Base-by-base conservation (phyloP, 805 yeast species). In the Kazachstania kunashirensis region DNA sequence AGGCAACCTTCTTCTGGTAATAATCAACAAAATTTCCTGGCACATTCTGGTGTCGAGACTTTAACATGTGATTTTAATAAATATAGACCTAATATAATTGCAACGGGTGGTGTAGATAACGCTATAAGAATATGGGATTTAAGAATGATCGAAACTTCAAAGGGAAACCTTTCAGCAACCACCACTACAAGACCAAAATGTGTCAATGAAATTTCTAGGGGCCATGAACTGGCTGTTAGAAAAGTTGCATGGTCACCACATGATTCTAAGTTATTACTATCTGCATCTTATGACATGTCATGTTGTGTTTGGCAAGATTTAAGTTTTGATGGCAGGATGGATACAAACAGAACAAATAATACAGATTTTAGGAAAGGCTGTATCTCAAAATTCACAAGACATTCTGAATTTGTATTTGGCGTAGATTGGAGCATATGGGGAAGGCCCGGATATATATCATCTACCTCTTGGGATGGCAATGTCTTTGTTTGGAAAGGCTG, bases 391-490 rank as follows among this genome's bases (percentile, higher is more conserved):
- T 84, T 85, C 66, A 66, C 70, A 16, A 62, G 60, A 36, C 97
- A 92, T 62, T 70, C 75, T 20, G 98, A 89, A 65, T 89, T 89
- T 62, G 96, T 82, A 1, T 75, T 83, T 48, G 96, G 94, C 13
- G 81, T 88, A 45, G 97, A 92, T 63, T 92, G 95, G 83, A 80
- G 94, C 46, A 60, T 92, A 35, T 89, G 96, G 96, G 98, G 97
- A 3, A 79, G 77, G 47, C 94, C 92, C 1, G 96, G 96, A 1
- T 88, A 92, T 86, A 86, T 81, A 13, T 94, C 92, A 8, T 79
- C 95, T 12, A 79, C 88, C 0, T 96, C 95, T 2, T 89, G 96
- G 95, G 98, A 89, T 63, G 95, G 89, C 53, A 85, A 84, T 81
- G 79, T 86, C 6, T 79, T 81, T 53, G 71, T 92, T 6, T 92